Base-by-base conservation (phyloP, 2,329 filamentous ascomycete genomes). In the Nemania sp. region DNA sequence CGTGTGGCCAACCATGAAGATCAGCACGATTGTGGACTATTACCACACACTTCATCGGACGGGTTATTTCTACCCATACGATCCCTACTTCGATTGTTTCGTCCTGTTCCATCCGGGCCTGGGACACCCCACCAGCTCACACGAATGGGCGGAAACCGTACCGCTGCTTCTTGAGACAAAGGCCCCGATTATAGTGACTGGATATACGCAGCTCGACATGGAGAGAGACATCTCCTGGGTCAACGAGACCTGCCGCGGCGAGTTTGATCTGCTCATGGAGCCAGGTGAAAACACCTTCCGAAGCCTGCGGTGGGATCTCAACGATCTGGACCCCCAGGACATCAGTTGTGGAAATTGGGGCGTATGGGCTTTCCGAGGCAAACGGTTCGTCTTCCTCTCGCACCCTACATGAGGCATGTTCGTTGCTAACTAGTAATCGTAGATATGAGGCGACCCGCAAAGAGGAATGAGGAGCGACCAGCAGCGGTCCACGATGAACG, bases 61-160 rank as follows among this genome's bases (percentile, higher is more conserved):
- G 0, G 90, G 92, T 49, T 85, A 93, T 73, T 99, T 98, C 79
- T 87, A 90, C 59, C 95, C 96, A 0, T 97, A 96, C 73, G 95
- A 99, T 73, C 95, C 95, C 0, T 99, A 99, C 79, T 97, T 99
- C 75, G 95, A 99, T 80, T 95, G 91, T 76, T 97, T 99, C 73
- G 88, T 99, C 71, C 84, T 97, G 53, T 99, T 98, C 82, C 96
- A 99, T 72, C 96, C 96, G 0, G 96, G 96, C 9, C 84, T 99
- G 17, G 96, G 95, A 12, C 95, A 99, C 75, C 93, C 96, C 0
- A 92, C 93, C 13, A 94, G 90, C 72, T 91, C 90, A 54, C 91
- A 96, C 71, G 95, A 99, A 76, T 99, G 96, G 95, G 85, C 90
- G 60, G 88, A 94, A 69, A 98, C 95, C 0, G 78, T 99, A 7